These are phyloP conservation scores for Polymyxa betae DNA, from an alignment of 208 protist genomes.

Conservation along the genomic window DNA sequence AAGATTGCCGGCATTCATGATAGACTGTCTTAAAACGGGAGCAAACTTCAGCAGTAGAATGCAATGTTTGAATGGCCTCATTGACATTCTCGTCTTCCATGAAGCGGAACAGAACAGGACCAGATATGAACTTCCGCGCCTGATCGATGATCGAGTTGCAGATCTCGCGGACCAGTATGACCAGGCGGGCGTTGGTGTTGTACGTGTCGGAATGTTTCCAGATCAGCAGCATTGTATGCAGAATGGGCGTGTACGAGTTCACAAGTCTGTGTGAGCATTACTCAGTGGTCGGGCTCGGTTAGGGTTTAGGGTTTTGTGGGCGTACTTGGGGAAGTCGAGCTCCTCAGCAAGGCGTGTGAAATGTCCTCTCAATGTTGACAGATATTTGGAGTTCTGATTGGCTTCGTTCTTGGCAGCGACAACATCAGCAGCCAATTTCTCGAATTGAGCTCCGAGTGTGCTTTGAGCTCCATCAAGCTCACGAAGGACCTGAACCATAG, in stretches of 20 bases:
- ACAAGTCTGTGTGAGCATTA: not conserved
- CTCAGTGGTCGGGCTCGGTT: not conserved
- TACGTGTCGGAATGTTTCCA: slow-evolving; percentile 90
- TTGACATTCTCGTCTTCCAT: slow-evolving; percentile 51
- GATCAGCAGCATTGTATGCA: slow-evolving; percentile 87
- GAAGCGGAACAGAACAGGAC: slow-evolving; percentile 28
- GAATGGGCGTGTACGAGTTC: slow-evolving; percentile 81
- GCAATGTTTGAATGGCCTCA: slow-evolving; percentile 27
- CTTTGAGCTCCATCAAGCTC: not conserved
- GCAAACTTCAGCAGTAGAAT: slow-evolving; percentile 48
- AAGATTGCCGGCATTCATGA: not conserved
- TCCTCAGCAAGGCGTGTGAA: not conserved
- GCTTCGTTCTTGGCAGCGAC: slow-evolving; percentile 73
- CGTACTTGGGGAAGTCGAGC: slow-evolving; percentile 57
- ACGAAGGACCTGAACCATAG: not conserved
- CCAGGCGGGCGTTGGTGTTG: slow-evolving; percentile 84
- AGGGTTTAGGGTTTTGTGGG: not conserved
- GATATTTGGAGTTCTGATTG: slow-evolving; percentile 70
- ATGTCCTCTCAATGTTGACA: slow-evolving; percentile 64
- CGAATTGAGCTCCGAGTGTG: slow-evolving; percentile 61
- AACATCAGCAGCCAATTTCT: slow-evolving; percentile 83
- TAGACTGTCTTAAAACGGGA: not conserved
- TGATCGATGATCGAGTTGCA: slow-evolving; percentile 90
- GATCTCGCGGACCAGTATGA: slow-evolving; percentile 88
- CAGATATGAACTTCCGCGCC: slow-evolving; percentile 80